Base-by-base conservation (phyloP, 495 filamentous ascomycete species). In the Penicillium paradoxum region DNA sequence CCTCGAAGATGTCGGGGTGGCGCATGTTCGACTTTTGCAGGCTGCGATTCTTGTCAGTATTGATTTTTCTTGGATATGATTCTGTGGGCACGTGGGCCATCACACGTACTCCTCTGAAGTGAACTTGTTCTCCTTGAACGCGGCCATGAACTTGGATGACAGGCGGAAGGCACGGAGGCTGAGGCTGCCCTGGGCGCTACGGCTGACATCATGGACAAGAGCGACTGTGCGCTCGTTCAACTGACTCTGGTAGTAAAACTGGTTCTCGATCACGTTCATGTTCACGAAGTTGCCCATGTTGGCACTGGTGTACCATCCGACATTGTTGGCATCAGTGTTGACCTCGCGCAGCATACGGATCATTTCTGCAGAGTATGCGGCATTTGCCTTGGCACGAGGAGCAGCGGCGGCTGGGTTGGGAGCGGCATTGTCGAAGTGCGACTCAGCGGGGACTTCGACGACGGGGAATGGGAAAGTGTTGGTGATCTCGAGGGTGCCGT, bases 281-380 rank as follows among this genome's bases (percentile, higher is more conserved):
- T 88, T 96, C 74, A 97, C 81, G 54, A 97, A 98, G 79, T 97
- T 97, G 66, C 93, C 95, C 84, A 98, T 93, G 73, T 90, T 96
- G 53, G 92, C 90, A 72, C 91, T 97, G 49, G 90, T 96, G 73
- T 98, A 98, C 92, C 92, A 98, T 52, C 93, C 93, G 49, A 95
- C 90, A 60, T 90, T 96, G 76, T 97, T 95, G 55, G 93, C 93
- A 70, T 98, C 93, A 49, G 97, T 88, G 67, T 98, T 98, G 60
- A 98, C 95, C 71, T 97, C 95, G 65, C 91, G 83, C 33, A 98
- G 78, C 70, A 90, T 91, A 58, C 89, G 87, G 68, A 98, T 91
- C 93, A 97, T 97, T 73, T 98, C 95, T 54, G 85, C 87, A 74
- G 96, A 91, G 71, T 98, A 98, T 53, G 74, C 75, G 14, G 83